phyloP scores from a whole-genome alignment of 495 filamentous ascomycete species.

The Entonaema liquescens region DNA sequence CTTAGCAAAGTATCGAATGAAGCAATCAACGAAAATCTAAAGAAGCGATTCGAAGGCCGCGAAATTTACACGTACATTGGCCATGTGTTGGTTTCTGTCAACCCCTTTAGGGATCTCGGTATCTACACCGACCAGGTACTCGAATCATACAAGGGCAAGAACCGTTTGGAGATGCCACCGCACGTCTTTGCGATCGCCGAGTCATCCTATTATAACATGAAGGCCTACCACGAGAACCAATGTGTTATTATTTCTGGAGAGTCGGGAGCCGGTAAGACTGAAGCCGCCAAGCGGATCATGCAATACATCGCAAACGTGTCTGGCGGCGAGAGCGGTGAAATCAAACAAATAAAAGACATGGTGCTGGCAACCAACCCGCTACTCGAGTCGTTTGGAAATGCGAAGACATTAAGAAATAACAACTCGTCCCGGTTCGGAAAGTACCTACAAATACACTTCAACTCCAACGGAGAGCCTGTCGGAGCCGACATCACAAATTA shows the following conservation, averaged over 20 bases:
- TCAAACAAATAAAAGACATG: constrained; percentile 98
- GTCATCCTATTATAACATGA: constrained; percentile 99
- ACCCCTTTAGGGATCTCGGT: constrained; percentile 96
- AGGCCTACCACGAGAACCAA: constrained; percentile 98
- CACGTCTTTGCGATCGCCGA: constrained; percentile 99
- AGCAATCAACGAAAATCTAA: constrained; percentile 98
- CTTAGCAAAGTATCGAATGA: constrained; percentile 99
- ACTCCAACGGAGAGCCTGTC: constrained; percentile 88
- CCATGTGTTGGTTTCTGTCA: constrained; percentile 99
- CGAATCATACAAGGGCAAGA: constrained; percentile 92
- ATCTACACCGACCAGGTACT: constrained; percentile 97
- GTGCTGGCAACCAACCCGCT: constrained; percentile 97
- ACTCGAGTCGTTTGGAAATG: constrained; percentile 97
- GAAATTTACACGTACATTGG: constrained; percentile 99
- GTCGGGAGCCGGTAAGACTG: constrained; percentile 99
- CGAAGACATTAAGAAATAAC: constrained; percentile 97
- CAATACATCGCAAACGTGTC: constrained; percentile 99
- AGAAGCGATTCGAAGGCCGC: constrained; percentile 92
- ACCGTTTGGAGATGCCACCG: constrained; percentile 91
- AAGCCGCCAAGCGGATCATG: constrained; percentile 98
- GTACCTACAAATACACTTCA: constrained; percentile 98
- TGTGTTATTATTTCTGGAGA: constrained; percentile 99
- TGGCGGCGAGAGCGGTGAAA: constrained; percentile 86
- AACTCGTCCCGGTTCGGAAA: constrained; percentile 99
- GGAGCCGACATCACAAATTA: constrained; percentile 99